These are phyloP conservation scores for Batkoa obscura DNA, from an alignment of 371 early-diverging fungal genomes.

Conservation along the genomic window DNA sequence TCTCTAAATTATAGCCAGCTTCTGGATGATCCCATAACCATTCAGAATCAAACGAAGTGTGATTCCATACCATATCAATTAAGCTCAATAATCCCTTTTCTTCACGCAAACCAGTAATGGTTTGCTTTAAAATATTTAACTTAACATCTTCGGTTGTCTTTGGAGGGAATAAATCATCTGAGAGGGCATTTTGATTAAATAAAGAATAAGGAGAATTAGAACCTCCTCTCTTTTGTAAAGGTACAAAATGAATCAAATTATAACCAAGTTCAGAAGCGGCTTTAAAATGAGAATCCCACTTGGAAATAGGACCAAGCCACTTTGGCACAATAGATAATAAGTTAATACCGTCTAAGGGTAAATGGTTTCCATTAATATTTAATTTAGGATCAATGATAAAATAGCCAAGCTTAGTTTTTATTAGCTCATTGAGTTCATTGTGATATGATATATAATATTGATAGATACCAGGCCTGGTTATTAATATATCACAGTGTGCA, in stretches of 20 bases:
- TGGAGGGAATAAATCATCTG: constrained; percentile 56
- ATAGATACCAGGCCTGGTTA: too few species aligned
- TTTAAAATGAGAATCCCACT: constrained; percentile 58
- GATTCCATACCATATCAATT: constrained; percentile 96
- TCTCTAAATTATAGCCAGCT: constrained; percentile 85
- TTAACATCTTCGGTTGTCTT: constrained; percentile 30
- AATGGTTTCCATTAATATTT: constrained; percentile 12
- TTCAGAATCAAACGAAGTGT: constrained; percentile 72
- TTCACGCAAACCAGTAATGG: constrained; percentile 28
- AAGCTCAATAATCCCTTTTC: constrained; percentile 53
- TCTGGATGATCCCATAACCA: constrained; percentile 91
- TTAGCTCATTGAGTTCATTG: constrained; percentile 8
- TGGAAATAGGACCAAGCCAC: constrained; percentile 71
- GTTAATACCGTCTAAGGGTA: constrained; percentile 66
- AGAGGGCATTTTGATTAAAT: constrained; percentile 68
- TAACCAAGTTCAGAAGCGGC: constrained; percentile 53
- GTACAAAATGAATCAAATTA: constrained; percentile 95
- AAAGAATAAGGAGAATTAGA: constrained; percentile 94
- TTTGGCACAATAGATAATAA: constrained; percentile 80
- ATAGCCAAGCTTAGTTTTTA: constrained; percentile 22
- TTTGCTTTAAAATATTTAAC: constrained; percentile 25
- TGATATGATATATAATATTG: constrained; percentile 66
- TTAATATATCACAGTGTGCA: too few species aligned
- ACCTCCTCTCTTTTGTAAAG: constrained; percentile 68
- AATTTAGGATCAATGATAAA: constrained; percentile 79